Evolutionary conservation across 1,139 yeast species (phyloP), one percentile per base, ranked within the genome.

Genomic region (Pichiaceae sp.): DNA sequence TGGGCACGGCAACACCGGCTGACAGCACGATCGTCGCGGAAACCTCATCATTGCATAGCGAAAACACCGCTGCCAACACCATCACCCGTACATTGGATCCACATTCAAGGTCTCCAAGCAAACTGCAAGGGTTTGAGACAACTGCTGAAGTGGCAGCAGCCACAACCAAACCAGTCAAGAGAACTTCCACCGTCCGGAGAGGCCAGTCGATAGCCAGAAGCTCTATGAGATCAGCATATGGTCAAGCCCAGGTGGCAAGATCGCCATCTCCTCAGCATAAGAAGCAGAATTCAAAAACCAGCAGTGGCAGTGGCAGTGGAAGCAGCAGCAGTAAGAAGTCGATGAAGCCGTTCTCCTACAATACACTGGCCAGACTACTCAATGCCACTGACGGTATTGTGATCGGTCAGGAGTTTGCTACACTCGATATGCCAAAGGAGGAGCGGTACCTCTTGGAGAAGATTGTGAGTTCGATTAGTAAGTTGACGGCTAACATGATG

Each of bases 401-500:
- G 4, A 72, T 74, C 33, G 80, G 80, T 3, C 75, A 78, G 49
- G 93, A 84, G 47, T 82, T 87, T 52, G 75, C 78, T 35, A 76
- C 75, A 40, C 62, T 87, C 42, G 84, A 83, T 34, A 67, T 87
- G 43, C 89, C 93, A 3, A 62, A 72, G 0, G 79, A 79, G 43
- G 96, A 87, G 54, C 82, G 83, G 47, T 81, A 76, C 47, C 65
- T 87, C 37, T 68, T 89, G 36, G 96, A 87, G 54, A 79, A 85
- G 57, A 75, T 89, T 34, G 83, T 89, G 4, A 95, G 86, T 51
- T 80, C 94, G 2, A 64, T 89, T 40, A 80, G 93, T 17, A 68
- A 93, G 49, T 69, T 89, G 42, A 85, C 95, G 3, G 84, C 89
- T 40, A 96, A 87, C 54, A 87, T 89, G 84, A 80, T 85, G 38